Evolutionary conservation across 768 basidiomycete species (phyloP).

Genomic region (Boletus bicolor): DNA sequence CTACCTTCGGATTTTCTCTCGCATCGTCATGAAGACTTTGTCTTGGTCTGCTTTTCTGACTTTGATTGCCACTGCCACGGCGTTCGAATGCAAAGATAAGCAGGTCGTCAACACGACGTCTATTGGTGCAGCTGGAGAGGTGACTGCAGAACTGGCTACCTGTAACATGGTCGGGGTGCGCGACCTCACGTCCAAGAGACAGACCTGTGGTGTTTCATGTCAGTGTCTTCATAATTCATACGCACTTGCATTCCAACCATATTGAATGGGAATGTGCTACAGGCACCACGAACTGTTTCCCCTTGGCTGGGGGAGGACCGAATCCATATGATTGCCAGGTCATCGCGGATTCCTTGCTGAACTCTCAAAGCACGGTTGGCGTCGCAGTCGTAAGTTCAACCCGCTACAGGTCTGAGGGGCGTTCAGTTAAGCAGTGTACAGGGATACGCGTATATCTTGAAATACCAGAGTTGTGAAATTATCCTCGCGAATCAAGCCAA

Average conservation of each 20-base stretch:
- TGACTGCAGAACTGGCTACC: neutral
- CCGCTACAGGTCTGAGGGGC: neutral
- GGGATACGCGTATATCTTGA: accelerated
- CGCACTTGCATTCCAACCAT: neutral
- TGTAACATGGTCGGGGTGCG: neutral
- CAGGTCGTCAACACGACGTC: neutral
- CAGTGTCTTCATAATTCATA: neutral
- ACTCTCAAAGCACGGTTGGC: no score
- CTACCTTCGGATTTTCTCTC: neutral
- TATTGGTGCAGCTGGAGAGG: neutral
- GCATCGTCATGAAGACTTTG: neutral
- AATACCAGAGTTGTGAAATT: neutral
- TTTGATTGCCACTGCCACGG: neutral
- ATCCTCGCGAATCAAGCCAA: neutral
- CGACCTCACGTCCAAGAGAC: neutral
- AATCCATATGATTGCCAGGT: neutral
- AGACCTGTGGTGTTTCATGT: neutral
- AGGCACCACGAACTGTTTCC: neutral
- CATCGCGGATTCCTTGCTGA: neutral
- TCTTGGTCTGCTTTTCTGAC: neutral
- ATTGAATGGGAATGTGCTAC: neutral
- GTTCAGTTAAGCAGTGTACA: neutral
- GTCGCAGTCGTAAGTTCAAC: neutral
- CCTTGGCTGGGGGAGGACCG: neutral
- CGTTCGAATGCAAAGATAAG: neutral